Conservation (phyloP, 805 yeast genomes). For the Monosporozyma aerobia region DNA sequence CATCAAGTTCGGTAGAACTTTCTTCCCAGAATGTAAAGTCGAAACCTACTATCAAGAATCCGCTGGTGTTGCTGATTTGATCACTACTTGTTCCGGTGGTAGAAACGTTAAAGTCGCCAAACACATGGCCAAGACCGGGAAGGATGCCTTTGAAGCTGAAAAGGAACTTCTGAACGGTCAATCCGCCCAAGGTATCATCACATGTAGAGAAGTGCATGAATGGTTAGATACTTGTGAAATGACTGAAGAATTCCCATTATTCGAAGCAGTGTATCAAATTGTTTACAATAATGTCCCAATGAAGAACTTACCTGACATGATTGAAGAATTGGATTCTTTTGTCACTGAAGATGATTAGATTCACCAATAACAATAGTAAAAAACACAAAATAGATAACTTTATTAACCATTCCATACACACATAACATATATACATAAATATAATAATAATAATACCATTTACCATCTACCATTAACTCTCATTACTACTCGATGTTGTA, state of each 20-base stretch:
- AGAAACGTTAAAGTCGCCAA: slow-evolving; percentile 89
- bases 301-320: slow-evolving; percentile 62
- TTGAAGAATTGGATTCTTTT: slow-evolving; percentile 37
- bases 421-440: not conserved
- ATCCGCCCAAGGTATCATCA: slow-evolving; percentile 91
- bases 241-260: slow-evolving; percentile 61
- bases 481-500: too few relatives aligned
- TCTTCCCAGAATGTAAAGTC: slow-evolving; percentile 66
- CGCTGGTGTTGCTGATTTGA: slow-evolving; percentile 97
- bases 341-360: slow-evolving; percentile 6
- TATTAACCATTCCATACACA: too few relatives aligned
- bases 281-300: slow-evolving; percentile 68
- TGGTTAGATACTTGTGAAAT: slow-evolving; percentile 45
- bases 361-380: not conserved
- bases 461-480: too few relatives aligned
- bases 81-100: slow-evolving; percentile 99
- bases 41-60: slow-evolving; percentile 86
- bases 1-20: slow-evolving; percentile 72
- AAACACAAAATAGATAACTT: not conserved
- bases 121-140: slow-evolving; percentile 73
- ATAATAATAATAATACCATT: not conserved
- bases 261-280: slow-evolving; percentile 65
- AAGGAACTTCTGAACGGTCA: slow-evolving; percentile 85
- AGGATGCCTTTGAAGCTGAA: slow-evolving; percentile 74
- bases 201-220: slow-evolving; percentile 86